Evolutionary conservation across 2,329 filamentous ascomycete species (phyloP).

Genomic region (Fusarium heterosporum): DNA sequence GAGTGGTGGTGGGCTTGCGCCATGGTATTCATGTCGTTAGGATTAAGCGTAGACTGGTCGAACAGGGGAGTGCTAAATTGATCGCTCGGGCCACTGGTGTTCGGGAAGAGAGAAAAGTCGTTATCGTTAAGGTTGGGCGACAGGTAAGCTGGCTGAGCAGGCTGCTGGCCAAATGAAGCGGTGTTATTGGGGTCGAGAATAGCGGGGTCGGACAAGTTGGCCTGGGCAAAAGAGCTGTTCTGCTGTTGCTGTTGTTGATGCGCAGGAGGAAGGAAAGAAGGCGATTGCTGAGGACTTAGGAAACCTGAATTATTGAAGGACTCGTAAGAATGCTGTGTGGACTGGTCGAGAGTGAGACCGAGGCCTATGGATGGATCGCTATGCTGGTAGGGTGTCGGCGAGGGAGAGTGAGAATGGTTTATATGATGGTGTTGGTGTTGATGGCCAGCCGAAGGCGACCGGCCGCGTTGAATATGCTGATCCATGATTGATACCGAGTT

Average conservation of each 20-base stretch:
- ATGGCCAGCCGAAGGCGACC: constrained; percentile 71
- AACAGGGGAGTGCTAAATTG: constrained; percentile 74
- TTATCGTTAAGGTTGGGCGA: constrained; percentile 63
- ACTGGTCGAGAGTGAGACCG: constrained; percentile 69
- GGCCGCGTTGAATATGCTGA: constrained; percentile 61
- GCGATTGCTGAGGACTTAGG: constrained; percentile 60
- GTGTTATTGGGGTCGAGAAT: constrained; percentile 57
- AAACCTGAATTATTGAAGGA: constrained; percentile 60
- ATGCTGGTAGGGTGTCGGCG: constrained; percentile 65
- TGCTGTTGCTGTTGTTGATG: constrained; percentile 52
- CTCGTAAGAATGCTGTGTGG: constrained; percentile 55
- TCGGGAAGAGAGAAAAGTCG: constrained; percentile 75
- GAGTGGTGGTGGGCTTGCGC: constrained; percentile 68
- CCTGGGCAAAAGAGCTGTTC: constrained; percentile 44
- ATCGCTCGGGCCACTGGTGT: constrained; percentile 62
- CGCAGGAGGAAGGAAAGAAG: constrained; percentile 49
- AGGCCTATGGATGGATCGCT: constrained; percentile 64
- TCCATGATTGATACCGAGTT: constrained; percentile 56
- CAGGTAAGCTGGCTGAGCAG: constrained; percentile 59
- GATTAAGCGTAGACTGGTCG: constrained; percentile 58
- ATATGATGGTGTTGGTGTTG: constrained; percentile 71
- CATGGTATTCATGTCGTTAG: constrained; percentile 65
- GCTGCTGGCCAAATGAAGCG: constrained; percentile 57
- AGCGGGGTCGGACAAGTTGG: constrained; percentile 53
- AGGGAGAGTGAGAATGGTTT: constrained; percentile 75